phyloP scores from a whole-genome alignment of 176 grass and related monocot species.

The Oropetium thomaeum region DNA sequence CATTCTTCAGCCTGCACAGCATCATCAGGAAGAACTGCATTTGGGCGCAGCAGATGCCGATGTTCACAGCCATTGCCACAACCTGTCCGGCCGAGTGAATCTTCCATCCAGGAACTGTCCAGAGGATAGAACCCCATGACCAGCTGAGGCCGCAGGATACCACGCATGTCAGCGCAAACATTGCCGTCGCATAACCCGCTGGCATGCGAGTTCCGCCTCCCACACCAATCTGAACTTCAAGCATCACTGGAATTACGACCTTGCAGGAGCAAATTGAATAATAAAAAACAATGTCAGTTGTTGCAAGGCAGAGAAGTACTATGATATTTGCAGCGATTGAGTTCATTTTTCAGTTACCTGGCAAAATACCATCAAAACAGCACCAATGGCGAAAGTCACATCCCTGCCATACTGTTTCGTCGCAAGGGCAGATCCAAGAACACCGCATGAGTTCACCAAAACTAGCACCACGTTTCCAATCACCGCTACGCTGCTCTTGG shows the following conservation, averaged over 20 bases:
- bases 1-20: slow-evolving; percentile 48
- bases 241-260: slow-evolving; percentile 34
- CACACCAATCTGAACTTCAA: slow-evolving; percentile 25
- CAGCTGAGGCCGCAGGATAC: slow-evolving; percentile 47
- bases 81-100: slow-evolving; percentile 24
- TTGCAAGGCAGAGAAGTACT: not conserved
- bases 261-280: slow-evolving; percentile 19
- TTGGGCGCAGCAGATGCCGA: slow-evolving; percentile 37
- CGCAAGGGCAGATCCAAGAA: slow-evolving; percentile 41
- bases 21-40: slow-evolving; percentile 54
- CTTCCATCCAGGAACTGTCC: slow-evolving; percentile 14
- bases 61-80: not conserved
- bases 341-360: slow-evolving; percentile 30
- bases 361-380: slow-evolving; percentile 38
- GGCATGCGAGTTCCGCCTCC: slow-evolving; percentile 36
- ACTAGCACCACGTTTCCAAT: slow-evolving; percentile 33
- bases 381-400: slow-evolving; percentile 8
- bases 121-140: slow-evolving; percentile 54
- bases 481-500: slow-evolving; percentile 17
- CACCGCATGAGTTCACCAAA: slow-evolving; percentile 33
- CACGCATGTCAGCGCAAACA: slow-evolving; percentile 39
- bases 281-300: not conserved
- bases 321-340: not conserved
- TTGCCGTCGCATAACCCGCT: not conserved
- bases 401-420: slow-evolving; percentile 32